Conservation (phyloP, 495 filamentous ascomycete species). For the Podospora sp. region DNA sequence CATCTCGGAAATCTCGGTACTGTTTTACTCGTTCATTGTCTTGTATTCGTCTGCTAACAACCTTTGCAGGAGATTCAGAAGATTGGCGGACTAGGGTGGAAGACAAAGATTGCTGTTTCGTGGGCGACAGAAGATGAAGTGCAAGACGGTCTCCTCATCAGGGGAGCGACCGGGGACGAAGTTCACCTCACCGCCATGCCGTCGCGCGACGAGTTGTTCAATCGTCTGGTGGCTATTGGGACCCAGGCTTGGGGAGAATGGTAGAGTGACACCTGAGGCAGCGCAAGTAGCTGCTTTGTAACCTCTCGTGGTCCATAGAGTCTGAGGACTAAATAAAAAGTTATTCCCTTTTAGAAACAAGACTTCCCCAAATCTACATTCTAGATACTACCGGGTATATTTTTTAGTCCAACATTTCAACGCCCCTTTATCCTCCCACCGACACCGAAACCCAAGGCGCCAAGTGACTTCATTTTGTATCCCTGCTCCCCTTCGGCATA, state of each 20-base stretch:
- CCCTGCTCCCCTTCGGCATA: too few relatives aligned
- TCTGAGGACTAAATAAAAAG: too few relatives aligned
- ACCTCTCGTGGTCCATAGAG: too few relatives aligned
- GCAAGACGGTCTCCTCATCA: slow-evolving; percentile 71
- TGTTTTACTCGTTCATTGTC: neutral
- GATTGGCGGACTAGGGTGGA: slow-evolving; percentile 82
- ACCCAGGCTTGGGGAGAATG: slow-evolving; percentile 82
- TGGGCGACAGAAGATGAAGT: slow-evolving; percentile 75
- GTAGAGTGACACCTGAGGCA: too few relatives aligned
- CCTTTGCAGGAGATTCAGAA: slow-evolving; percentile 64
- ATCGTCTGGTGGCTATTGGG: slow-evolving; percentile 75
- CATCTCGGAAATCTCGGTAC: neutral
- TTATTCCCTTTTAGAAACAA: too few relatives aligned
- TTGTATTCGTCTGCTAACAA: neutral
- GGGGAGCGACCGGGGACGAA: slow-evolving; percentile 53
- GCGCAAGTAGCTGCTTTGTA: too few relatives aligned
- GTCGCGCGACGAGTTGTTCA: slow-evolving; percentile 76
- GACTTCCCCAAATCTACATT: too few relatives aligned
- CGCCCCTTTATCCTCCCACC: too few relatives aligned
- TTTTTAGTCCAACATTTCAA: too few relatives aligned
- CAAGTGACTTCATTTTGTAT: too few relatives aligned
- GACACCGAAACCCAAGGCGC: too few relatives aligned
- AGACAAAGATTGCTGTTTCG: slow-evolving; percentile 74
- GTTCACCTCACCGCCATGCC: slow-evolving; percentile 69
- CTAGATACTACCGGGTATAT: too few relatives aligned